Evolutionary conservation across 768 basidiomycete genomes (phyloP).

Genomic region (Sarcodon sp.): DNA sequence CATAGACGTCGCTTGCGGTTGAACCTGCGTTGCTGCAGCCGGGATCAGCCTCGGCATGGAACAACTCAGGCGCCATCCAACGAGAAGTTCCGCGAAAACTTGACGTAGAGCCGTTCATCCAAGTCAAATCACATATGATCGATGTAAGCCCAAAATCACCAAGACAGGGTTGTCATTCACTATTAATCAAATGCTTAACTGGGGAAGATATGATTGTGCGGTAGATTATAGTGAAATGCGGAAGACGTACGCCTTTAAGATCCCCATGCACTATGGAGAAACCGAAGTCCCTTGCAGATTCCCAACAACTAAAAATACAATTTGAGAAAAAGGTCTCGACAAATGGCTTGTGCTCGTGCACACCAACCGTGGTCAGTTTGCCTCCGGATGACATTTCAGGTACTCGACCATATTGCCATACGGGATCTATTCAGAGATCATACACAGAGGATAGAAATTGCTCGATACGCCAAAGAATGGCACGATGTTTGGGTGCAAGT

Average conservation of each 20-base stretch:
- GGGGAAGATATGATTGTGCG: too few relatives aligned
- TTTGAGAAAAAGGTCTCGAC: too few relatives aligned
- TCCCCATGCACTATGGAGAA: too few relatives aligned
- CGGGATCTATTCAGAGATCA: conserved; percentile 4
- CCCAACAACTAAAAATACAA: too few relatives aligned
- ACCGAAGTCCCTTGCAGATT: too few relatives aligned
- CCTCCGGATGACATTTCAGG: conserved; percentile 1
- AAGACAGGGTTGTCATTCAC: conserved; percentile 4
- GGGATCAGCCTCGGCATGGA: neutral
- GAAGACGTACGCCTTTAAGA: too few relatives aligned
- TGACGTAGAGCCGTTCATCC: neutral
- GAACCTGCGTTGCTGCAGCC: neutral
- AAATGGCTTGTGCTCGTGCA: neutral
- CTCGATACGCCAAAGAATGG: conserved; percentile 1
- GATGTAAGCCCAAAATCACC: conserved; percentile 8
- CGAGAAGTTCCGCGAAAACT: conserved; percentile 1
- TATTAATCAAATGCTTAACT: conserved; percentile 6
- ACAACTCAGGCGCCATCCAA: conserved; percentile 9
- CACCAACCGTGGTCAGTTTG: conserved; percentile 1
- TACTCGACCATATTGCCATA: conserved; percentile 2
- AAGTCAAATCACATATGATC: conserved; percentile 2
- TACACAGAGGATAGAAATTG: conserved; percentile 2
- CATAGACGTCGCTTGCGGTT: neutral
- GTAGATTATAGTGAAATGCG: too few relatives aligned
- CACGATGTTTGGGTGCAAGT: neutral